Conservation (phyloP, 139 green algal genomes). For the Volvox reticuliferus region DNA sequence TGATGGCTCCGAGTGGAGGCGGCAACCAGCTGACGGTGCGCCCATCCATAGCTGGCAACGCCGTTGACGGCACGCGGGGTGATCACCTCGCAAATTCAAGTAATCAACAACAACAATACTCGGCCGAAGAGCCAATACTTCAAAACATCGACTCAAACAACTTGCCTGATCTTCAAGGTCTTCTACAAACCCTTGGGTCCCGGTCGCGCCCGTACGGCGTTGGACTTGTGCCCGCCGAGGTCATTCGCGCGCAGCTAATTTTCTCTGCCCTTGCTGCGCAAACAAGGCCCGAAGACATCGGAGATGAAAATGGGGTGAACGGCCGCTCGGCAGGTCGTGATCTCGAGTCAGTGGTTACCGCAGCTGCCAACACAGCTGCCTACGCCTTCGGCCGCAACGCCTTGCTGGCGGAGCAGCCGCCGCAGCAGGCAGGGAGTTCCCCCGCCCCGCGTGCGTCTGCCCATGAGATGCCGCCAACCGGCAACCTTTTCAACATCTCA, state of each 20-base stretch:
- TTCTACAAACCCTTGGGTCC: slow-evolving; percentile 7
- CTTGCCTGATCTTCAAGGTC: neutral
- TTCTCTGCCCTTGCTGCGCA: neutral
- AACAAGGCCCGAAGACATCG: neutral
- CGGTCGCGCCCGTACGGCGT: slow-evolving; percentile 24
- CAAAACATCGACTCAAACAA: slow-evolving; percentile 8
- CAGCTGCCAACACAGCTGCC: neutral
- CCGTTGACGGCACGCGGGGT: neutral
- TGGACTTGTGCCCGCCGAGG: neutral
- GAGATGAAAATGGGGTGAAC: too few species aligned
- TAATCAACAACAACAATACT: neutral
- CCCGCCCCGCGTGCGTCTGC: too few species aligned
- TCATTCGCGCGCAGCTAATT: slow-evolving; percentile 20
- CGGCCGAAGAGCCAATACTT: neutral
- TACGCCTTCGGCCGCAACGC: neutral
- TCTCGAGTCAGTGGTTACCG: neutral
- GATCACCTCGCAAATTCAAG: neutral
- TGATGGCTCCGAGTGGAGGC: neutral
- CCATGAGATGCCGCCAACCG: too few species aligned
- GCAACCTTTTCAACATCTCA: too few species aligned
- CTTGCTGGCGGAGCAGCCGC: neutral
- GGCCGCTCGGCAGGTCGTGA: too few species aligned
- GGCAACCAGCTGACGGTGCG: neutral
- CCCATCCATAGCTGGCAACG: neutral
- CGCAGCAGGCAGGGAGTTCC: neutral